A percentile compares a stretch with the other conserved stretches of the same genome.
phyloP scores from a whole-genome alignment of 148 eudicot genomes.

The Vaccinium corymbosum region DNA sequence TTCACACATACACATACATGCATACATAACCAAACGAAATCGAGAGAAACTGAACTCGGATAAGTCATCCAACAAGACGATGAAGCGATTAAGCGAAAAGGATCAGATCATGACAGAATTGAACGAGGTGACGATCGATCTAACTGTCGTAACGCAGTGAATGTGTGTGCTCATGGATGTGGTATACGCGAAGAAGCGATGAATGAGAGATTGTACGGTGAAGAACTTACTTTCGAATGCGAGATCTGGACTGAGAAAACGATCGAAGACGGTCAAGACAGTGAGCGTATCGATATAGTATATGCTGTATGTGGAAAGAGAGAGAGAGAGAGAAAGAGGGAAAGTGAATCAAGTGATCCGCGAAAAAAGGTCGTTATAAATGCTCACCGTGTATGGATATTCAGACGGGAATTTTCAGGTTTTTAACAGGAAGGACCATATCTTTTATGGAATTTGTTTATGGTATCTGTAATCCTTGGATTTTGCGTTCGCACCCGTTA shows the following conservation, averaged over 20 bases:
- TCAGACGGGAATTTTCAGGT: neutral
- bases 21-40: neutral
- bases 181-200: neutral
- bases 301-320: neutral
- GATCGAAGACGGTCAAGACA: neutral
- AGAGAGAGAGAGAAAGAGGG: neutral
- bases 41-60: neutral
- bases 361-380: slow-evolving; percentile 6
- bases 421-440: neutral
- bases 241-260: slow-evolving; percentile 5
- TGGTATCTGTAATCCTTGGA: too few relatives aligned
- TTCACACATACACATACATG: too few relatives aligned
- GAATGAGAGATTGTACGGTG: neutral
- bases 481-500: neutral
- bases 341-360: slow-evolving; percentile 9
- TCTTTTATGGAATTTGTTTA: neutral
- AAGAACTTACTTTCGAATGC: slow-evolving; percentile 13
- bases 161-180: neutral
- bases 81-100: neutral
- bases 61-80: neutral
- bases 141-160: neutral
- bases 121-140: neutral
- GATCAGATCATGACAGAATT: neutral
- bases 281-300: slow-evolving; percentile 2
- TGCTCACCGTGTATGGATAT: neutral